Base-by-base conservation (phyloP, 805 yeast species). In the Metschnikowia sp. region DNA sequence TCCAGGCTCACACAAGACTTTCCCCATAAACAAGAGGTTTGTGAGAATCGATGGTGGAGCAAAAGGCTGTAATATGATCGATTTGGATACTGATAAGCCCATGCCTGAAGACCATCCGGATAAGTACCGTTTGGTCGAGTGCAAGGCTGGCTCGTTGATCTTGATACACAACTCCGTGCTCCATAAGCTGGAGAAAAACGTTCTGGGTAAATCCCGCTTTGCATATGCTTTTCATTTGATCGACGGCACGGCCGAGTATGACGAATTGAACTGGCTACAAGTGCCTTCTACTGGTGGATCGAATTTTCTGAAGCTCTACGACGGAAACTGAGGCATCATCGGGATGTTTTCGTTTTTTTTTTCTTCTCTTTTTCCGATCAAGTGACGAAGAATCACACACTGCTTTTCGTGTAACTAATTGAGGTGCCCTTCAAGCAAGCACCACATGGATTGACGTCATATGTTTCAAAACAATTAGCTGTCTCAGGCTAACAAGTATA, bases 151-250 rank as follows among this genome's bases (percentile, higher is more conserved):
- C 0, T 75, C 86, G 1, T 66, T 87, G 55, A 81, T 87, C 1
- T 68, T 86, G 53, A 87, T 87, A 43, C 83, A 87, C 60, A 84
- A 86, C 54, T 72, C 82, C 0, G 86, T 86, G 3, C 62, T 87
- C 19, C 95, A 87, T 61, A 82, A 84, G 63, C 83, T 89, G 3
- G 87, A 81, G 54, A 69, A 69, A 44, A 87, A 87, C 59, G 42
- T 58, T 1, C 79, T 86, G 10, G 54, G 54, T 4, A 72, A 70
- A 47, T 82, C 88, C 9, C 72, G 95, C 52, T 85, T 73, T 58
- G 94, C 90, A 0, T 87, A 86, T 64, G 84, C 94, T 0, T 87
- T 87, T 65, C 95, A 87, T 60, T 76, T 84, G 38, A 84, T 87
- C 47, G 94, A 87, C 44, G 92, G 92, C 2, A 64, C 51, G 2